A percentile compares a stretch with the other conserved stretches of the same genome.
Evolutionary conservation across 73 alveolate genomes (phyloP).

Genomic region (Urostyla sp.): DNA sequence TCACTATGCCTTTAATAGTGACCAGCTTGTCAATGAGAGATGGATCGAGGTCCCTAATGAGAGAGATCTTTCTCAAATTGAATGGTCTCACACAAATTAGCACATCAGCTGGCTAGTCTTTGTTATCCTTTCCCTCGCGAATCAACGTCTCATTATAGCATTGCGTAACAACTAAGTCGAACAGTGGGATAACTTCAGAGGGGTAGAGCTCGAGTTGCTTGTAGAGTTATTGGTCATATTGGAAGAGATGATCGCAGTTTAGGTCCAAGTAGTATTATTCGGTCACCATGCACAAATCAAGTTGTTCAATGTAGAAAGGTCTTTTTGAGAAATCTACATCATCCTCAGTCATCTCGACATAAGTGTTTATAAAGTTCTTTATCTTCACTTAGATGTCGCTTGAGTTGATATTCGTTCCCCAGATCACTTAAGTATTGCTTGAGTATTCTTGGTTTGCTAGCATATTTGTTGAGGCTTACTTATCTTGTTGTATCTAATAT

Average conservation of each 20-base stretch:
- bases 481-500: not conserved
- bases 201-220: constrained; percentile 92
- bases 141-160: constrained; percentile 75
- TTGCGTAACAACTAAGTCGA: constrained; percentile 89
- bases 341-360: constrained; percentile 53
- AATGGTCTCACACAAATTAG: constrained; percentile 85
- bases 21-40: constrained; percentile 93
- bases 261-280: constrained; percentile 82
- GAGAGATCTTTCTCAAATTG: constrained; percentile 70
- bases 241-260: constrained; percentile 90
- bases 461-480: constrained; percentile 12
- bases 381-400: constrained; percentile 83
- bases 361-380: constrained; percentile 81
- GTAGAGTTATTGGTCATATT: constrained; percentile 83
- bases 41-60: constrained; percentile 95
- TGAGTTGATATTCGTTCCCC: constrained; percentile 95
- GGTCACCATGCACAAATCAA: constrained; percentile 80
- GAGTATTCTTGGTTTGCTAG: constrained; percentile 25
- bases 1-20: constrained; percentile 95
- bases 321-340: constrained; percentile 45
- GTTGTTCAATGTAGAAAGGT: constrained; percentile 79
- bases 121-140: constrained; percentile 17
- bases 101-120: constrained; percentile 36
- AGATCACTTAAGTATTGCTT: constrained; percentile 80
- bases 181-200: constrained; percentile 93